Conservation (phyloP, 371 early-diverging fungal species). For the Rozella allomycis region DNA sequence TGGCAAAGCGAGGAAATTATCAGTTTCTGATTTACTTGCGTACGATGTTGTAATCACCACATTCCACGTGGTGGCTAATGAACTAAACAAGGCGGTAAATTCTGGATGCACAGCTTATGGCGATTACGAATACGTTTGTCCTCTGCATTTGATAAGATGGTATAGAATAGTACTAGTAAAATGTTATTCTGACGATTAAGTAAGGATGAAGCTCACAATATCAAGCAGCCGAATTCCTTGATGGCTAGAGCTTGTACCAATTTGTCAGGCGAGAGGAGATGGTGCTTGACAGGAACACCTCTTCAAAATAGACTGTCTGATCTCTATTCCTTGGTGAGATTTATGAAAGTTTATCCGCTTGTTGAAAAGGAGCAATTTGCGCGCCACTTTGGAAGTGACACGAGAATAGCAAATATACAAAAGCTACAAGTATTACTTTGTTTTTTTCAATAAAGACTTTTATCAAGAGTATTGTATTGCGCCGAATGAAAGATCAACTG, state of each 20-base stretch:
- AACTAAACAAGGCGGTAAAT: conserved; percentile 25
- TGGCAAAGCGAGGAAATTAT: conserved; percentile 15
- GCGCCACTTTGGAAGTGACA: too few species aligned
- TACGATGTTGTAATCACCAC: conserved; percentile 47
- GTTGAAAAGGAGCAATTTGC: conserved; percentile 35
- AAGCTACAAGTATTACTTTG: too few species aligned
- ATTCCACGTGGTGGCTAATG: conserved; percentile 35
- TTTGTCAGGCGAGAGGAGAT: conserved; percentile 38
- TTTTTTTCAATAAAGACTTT: too few species aligned
- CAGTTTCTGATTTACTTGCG: conserved; percentile 3
- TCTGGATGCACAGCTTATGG: conserved; percentile 5
- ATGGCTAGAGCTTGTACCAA: conserved; percentile 31
- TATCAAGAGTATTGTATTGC: conserved; percentile 39
- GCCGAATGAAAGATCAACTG: conserved; percentile 33
- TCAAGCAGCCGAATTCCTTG: conserved; percentile 33
- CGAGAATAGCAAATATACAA: conserved; percentile 25
- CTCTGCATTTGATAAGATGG: conserved; percentile 29
- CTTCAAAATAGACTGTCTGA: conserved; percentile 75
- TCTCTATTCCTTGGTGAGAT: conserved; percentile 53
- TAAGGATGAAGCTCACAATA: conserved; percentile 51
- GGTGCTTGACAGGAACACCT: conserved; percentile 73
- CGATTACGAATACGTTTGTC: conserved; percentile 2
- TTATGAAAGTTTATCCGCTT: conserved; percentile 44
- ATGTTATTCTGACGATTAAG: not conserved
- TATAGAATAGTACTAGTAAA: conserved; percentile 26